Conservation (phyloP, 2,329 filamentous ascomycete species). For the Pyrenophora seminiperda region DNA sequence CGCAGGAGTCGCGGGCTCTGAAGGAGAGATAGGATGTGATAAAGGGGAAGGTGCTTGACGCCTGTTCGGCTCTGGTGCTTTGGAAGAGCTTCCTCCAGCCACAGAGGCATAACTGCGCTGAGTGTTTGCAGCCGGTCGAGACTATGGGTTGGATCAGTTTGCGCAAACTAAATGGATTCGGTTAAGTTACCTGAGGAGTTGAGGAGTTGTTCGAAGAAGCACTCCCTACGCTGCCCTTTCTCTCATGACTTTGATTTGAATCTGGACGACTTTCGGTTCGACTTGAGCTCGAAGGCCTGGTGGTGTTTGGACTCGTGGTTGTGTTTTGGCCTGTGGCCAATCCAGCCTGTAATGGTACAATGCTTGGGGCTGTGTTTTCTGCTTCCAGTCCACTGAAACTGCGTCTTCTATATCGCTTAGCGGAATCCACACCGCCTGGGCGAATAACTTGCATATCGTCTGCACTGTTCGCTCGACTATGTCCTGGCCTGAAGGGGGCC, state of each 20-base stretch:
- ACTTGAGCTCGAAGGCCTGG: slow-evolving; percentile 38
- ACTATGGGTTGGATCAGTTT: slow-evolving; percentile 17
- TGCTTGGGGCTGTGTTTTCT: slow-evolving; percentile 27
- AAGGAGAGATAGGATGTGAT: slow-evolving; percentile 51
- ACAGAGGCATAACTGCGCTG: slow-evolving; percentile 26
- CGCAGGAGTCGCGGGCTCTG: slow-evolving; percentile 35
- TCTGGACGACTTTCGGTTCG: slow-evolving; percentile 37
- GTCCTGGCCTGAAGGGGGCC: slow-evolving; percentile 50
- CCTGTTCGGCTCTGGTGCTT: slow-evolving; percentile 49
- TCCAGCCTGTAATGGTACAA: slow-evolving; percentile 24
- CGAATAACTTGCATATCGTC: slow-evolving; percentile 73
- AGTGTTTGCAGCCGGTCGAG: slow-evolving; percentile 30
- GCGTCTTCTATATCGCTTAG: slow-evolving; percentile 77
- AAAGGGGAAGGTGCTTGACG: slow-evolving; percentile 55
- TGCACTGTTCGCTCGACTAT: slow-evolving; percentile 63
- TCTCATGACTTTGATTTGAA: slow-evolving; percentile 45
- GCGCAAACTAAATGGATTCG: not conserved
- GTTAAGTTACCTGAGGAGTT: slow-evolving; percentile 41
- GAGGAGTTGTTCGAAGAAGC: slow-evolving; percentile 42
- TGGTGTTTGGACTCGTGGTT: slow-evolving; percentile 19
- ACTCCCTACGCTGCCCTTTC: slow-evolving; percentile 48
- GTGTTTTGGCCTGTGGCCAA: slow-evolving; percentile 17
- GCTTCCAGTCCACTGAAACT: slow-evolving; percentile 73
- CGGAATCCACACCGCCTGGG: slow-evolving; percentile 65
- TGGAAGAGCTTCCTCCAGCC: slow-evolving; percentile 21